Conservation (phyloP, 2,329 filamentous ascomycete species). For the Monosporascus sp. region DNA sequence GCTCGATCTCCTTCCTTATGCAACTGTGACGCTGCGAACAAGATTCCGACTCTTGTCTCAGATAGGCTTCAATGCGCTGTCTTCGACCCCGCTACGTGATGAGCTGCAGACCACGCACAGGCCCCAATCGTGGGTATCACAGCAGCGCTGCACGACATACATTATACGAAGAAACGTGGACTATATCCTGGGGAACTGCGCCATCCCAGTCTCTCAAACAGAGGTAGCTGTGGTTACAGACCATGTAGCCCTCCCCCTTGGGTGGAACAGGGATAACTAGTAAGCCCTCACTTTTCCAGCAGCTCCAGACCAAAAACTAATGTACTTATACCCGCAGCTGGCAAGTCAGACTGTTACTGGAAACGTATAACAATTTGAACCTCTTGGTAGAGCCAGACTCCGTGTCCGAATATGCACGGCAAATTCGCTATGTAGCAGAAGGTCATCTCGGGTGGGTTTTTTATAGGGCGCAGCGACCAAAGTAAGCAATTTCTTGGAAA, state of each 20-base stretch:
- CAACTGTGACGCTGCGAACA: background rate
- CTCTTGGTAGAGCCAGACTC: background rate
- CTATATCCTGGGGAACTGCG: constrained; percentile 14
- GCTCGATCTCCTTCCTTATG: background rate
- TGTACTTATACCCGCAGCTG: background rate
- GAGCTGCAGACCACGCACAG: background rate
- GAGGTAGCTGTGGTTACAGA: constrained; percentile 10
- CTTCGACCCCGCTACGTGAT: too few species aligned
- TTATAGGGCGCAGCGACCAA: constrained; percentile 1
- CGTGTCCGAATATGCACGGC: background rate
- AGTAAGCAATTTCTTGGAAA: background rate
- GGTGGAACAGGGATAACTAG: constrained; percentile 18
- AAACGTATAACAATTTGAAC: too few species aligned
- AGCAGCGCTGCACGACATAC: background rate
- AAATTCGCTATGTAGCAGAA: background rate
- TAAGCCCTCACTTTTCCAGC: background rate
- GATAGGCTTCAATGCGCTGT: too few species aligned
- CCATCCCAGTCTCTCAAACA: constrained; percentile 2
- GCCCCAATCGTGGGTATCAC: background rate
- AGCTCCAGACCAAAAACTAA: background rate
- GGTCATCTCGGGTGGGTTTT: constrained; percentile 15
- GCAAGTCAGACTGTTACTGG: too few species aligned
- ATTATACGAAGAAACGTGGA: constrained; percentile 14
- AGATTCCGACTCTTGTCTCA: background rate
- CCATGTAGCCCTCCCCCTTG: constrained; percentile 14